phyloP scores from a whole-genome alignment of 2,329 filamentous ascomycete genomes.

The Pseudocercospora eumusae region DNA sequence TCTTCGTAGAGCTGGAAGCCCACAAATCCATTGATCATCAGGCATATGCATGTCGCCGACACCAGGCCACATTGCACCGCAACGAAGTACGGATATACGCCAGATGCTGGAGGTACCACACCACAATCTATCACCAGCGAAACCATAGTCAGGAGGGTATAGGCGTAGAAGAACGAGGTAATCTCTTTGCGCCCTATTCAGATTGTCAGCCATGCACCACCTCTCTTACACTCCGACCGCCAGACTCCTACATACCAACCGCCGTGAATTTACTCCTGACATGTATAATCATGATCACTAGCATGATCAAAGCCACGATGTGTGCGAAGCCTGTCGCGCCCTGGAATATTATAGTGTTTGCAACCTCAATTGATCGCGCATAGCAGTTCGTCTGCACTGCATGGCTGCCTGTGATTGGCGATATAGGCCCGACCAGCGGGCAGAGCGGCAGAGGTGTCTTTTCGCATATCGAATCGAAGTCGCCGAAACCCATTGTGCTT shows the following conservation, averaged over 20 bases:
- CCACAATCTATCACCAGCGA: conserved; percentile 91
- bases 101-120: conserved; percentile 79
- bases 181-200: conserved; percentile 65
- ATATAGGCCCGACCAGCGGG: conserved; percentile 75
- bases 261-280: conserved; percentile 97
- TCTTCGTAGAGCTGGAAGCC: conserved; percentile 99
- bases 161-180: conserved; percentile 95
- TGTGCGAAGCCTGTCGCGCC: conserved; percentile 88
- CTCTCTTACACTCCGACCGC: conserved; percentile 6
- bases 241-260: conserved; percentile 66
- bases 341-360: conserved; percentile 98
- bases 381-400: conserved; percentile 88
- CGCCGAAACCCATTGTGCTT: conserved; percentile 78
- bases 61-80: conserved; percentile 81
- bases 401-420: conserved; percentile 62
- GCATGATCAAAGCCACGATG: conserved; percentile 88
- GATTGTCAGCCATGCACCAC: conserved; percentile 13
- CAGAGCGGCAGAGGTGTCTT: conserved; percentile 86
- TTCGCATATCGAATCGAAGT: conserved; percentile 83
- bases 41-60: conserved; percentile 81
- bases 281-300: conserved; percentile 94
- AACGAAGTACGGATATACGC: conserved; percentile 86
- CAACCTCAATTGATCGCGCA: conserved; percentile 89
- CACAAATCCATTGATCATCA: conserved; percentile 96
- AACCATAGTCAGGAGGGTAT: conserved; percentile 83